Evolutionary conservation across 2,329 filamentous ascomycete species (phyloP).

Genomic region (Pseudogymnoascus pannorum): DNA sequence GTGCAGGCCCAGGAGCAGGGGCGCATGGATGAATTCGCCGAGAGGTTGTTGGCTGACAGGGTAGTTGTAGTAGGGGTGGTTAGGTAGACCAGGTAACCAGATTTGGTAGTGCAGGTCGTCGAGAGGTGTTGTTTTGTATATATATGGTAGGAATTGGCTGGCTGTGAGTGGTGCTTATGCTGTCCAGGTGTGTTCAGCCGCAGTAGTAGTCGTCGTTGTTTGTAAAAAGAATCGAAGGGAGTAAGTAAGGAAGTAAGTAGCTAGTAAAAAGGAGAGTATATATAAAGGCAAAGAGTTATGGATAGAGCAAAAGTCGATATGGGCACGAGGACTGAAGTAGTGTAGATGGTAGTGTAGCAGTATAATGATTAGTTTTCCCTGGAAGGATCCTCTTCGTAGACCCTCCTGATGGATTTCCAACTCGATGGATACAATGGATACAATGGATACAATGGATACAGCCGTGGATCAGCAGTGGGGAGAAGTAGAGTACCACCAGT

Average conservation of each 20-base stretch:
- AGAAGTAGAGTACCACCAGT: too few relatives aligned
- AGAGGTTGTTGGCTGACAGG: neutral
- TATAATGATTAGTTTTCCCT: neutral
- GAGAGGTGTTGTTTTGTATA: neutral
- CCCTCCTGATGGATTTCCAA: too few relatives aligned
- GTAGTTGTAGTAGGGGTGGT: too few relatives aligned
- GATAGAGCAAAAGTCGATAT: neutral
- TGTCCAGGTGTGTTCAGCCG: neutral
- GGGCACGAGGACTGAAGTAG: neutral
- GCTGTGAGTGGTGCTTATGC: neutral
- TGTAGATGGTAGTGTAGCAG: too few relatives aligned
- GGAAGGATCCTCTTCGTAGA: neutral
- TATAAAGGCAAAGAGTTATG: neutral
- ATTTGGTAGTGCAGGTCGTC: neutral
- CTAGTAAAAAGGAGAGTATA: neutral
- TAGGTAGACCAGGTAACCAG: neutral
- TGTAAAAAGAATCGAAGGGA: too few relatives aligned
- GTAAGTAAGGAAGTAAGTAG: too few relatives aligned
- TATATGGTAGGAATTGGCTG: neutral
- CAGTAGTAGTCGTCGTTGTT: too few relatives aligned
- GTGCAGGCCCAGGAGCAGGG: neutral
- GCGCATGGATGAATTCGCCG: neutral
- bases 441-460: too few relatives aligned
- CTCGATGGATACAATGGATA: too few relatives aligned
- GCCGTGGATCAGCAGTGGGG: neutral